phyloP scores from a whole-genome alignment of 2,329 filamentous ascomycete species.

The Zasmidium cellare region DNA sequence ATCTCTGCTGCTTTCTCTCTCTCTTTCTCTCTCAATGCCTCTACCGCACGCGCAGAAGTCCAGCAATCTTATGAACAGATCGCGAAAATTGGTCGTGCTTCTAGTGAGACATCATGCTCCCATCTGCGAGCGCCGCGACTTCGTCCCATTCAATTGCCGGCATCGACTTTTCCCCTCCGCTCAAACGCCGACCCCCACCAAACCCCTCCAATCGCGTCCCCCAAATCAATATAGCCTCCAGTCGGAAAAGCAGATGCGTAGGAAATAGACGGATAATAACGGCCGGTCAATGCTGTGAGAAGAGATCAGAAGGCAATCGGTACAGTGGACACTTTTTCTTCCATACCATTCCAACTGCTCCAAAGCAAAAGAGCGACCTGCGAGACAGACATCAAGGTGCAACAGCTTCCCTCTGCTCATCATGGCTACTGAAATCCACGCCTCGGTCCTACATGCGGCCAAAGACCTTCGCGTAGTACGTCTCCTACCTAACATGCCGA shows the following conservation, averaged over 20 bases:
- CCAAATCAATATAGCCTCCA: not conserved
- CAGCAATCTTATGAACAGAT: not conserved
- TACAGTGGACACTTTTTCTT: constrained; percentile 5
- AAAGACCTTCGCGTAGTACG: constrained; percentile 61
- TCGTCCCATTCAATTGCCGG: constrained; percentile 1
- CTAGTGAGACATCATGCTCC: constrained; percentile 5
- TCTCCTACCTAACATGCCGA: not conserved
- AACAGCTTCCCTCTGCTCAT: not conserved
- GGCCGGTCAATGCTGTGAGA: not conserved
- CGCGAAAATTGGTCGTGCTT: not conserved
- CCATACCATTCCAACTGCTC: not conserved
- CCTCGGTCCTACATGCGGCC: constrained; percentile 60
- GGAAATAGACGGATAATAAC: not conserved
- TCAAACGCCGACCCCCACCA: constrained; percentile 15
- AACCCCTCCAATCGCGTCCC: not conserved
- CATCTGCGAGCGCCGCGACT: not conserved
- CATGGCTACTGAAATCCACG: constrained; percentile 41
- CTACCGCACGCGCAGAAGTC: not conserved
- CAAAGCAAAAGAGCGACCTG: not conserved
- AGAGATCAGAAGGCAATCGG: not conserved
- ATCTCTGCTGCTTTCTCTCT: constrained; percentile 19
- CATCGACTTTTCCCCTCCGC: too few relatives aligned
- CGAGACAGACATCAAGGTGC: constrained; percentile 6
- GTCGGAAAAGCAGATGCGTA: not conserved
- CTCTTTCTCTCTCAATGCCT: not conserved